Evolutionary conservation across 257 asterid genomes (phyloP).

Genomic region (Plantago ovata): DNA sequence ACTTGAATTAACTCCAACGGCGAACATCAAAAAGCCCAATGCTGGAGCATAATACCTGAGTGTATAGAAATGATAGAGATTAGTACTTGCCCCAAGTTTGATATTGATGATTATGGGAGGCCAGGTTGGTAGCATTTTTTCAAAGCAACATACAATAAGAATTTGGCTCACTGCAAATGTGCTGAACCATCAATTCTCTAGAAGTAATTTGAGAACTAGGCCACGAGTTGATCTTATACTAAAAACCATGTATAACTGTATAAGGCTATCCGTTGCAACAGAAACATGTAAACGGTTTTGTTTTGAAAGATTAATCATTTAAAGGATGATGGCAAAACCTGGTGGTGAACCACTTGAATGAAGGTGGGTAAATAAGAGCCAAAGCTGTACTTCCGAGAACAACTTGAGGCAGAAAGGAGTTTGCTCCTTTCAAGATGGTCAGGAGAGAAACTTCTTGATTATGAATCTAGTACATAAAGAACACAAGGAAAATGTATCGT

Average conservation of each 20-base stretch:
- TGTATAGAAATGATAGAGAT: slow-evolving; percentile 8
- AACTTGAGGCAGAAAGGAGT: slow-evolving; percentile 82
- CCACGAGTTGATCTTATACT: no score
- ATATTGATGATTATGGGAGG: background rate
- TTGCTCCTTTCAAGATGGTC: slow-evolving; percentile 66
- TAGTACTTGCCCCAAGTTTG: background rate
- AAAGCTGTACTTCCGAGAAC: slow-evolving; percentile 82
- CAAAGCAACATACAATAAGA: background rate
- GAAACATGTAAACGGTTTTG: slow-evolving; percentile 5
- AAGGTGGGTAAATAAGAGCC: slow-evolving; percentile 93
- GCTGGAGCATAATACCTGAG: slow-evolving; percentile 97
- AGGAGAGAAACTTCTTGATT: slow-evolving; percentile 30
- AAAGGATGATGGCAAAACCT: slow-evolving; percentile 46
- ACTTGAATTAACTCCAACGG: slow-evolving; percentile 94
- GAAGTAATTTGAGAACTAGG: background rate
- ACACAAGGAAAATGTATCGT: slow-evolving; percentile 4
- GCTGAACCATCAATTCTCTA: background rate
- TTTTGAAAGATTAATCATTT: background rate
- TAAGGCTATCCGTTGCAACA: background rate
- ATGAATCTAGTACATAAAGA: slow-evolving; percentile 28
- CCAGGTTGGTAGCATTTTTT: no score
- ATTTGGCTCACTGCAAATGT: background rate
- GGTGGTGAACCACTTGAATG: slow-evolving; percentile 93
- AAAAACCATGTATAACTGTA: no score
- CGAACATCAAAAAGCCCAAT: slow-evolving; percentile 94